Evolutionary conservation across 306 rosid genomes (phyloP).

Genomic region (Citrullus mucosospermus): DNA sequence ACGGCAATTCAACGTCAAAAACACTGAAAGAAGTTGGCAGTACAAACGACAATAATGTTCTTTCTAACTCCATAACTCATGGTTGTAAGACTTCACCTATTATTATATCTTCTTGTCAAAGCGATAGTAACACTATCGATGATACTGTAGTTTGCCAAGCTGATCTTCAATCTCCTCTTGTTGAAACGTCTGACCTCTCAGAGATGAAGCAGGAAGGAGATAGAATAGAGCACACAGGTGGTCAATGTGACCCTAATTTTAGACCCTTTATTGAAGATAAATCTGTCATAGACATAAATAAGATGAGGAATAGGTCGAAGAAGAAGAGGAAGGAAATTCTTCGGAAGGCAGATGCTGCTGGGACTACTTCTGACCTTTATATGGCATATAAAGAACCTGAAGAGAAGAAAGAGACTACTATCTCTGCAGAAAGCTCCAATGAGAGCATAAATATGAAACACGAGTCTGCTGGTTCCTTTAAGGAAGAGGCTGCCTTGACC

Average conservation of each 20-base stretch:
- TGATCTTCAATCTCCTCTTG: slow-evolving; percentile 23
- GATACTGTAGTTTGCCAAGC: slow-evolving; percentile 11
- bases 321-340: slow-evolving; percentile 54
- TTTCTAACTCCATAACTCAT: slow-evolving; percentile 9
- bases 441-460: slow-evolving; percentile 20
- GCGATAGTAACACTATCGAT: slow-evolving; percentile 12
- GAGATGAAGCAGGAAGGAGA: slow-evolving; percentile 30
- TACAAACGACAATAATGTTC: slow-evolving; percentile 12
- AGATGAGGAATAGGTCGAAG: slow-evolving; percentile 28
- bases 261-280: slow-evolving; percentile 29
- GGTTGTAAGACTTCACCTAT: slow-evolving; percentile 1
- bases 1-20: slow-evolving; percentile 11
- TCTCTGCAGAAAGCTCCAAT: slow-evolving; percentile 22
- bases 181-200: slow-evolving; percentile 13
- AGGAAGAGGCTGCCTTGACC: slow-evolving; percentile 19
- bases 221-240: slow-evolving; percentile 23
- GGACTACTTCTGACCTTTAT: slow-evolving; percentile 79
- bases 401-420: slow-evolving; percentile 47
- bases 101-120: slow-evolving; percentile 19
- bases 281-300: slow-evolving; percentile 32
- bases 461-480: slow-evolving; percentile 22
- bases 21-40: slow-evolving; percentile 18
- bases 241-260: slow-evolving; percentile 16
- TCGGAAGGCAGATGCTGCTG: slow-evolving; percentile 90
- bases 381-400: slow-evolving; percentile 85